A percentile compares a stretch with the other conserved stretches of the same genome.
These are phyloP conservation scores for Mucor irregularis DNA, from an alignment of 371 early-diverging fungal species.

Conservation along the genomic window DNA sequence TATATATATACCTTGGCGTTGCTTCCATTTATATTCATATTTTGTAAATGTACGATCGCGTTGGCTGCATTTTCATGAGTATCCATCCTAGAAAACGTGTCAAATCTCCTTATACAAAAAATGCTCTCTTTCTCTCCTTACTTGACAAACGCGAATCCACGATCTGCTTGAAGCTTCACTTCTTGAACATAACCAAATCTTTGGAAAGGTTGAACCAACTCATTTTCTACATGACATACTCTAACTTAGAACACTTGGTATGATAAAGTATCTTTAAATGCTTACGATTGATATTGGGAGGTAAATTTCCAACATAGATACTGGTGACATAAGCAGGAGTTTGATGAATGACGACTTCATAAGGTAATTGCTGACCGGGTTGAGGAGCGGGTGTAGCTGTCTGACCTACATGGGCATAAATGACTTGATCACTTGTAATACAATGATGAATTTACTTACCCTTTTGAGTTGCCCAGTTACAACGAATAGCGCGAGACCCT, in stretches of 20 bases:
- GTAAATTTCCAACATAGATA: constrained; percentile 86
- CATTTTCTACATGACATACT: constrained; percentile 30
- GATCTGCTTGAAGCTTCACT: constrained; percentile 84
- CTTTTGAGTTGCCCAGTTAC: constrained; percentile 75
- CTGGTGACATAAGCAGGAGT: constrained; percentile 83
- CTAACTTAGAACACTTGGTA: no score
- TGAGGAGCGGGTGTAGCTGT: constrained; percentile 55
- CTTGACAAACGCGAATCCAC: constrained; percentile 91
- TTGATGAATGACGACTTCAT: constrained; percentile 72
- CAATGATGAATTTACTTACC: background rate
- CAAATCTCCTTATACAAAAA: background rate
- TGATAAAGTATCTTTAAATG: background rate
- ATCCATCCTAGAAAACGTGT: constrained; percentile 61
- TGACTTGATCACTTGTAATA: background rate
- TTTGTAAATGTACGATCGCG: constrained; percentile 82
- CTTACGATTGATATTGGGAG: constrained; percentile 48
- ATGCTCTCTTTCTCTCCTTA: constrained; percentile 15
- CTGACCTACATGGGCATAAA: constrained; percentile 22
- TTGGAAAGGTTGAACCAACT: constrained; percentile 57
- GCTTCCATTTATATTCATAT: constrained; percentile 70
- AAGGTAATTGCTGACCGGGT: constrained; percentile 61
- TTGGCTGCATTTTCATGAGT: constrained; percentile 88
- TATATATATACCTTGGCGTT: constrained; percentile 47
- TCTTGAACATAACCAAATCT: constrained; percentile 78
- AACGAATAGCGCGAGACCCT: constrained; percentile 62